A percentile compares a stretch with the other conserved stretches of the same genome.
These are phyloP conservation scores for Lodderomyces elongisporus DNA, from an alignment of 1,139 yeast species.

Conservation along the genomic window DNA sequence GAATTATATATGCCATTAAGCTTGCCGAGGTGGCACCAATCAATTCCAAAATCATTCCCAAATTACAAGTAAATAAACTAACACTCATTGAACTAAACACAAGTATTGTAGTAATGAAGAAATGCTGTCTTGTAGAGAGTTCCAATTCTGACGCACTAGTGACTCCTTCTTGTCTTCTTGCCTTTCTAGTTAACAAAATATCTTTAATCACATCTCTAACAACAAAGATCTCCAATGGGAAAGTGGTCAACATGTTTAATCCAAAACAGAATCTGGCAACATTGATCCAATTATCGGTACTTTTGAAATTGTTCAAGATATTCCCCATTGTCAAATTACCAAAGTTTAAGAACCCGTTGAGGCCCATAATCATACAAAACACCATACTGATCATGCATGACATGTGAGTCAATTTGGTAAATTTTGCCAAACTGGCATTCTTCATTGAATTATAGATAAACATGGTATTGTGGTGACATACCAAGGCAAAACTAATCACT, in stretches of 20 bases:
- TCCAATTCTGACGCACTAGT: slow-evolving; percentile 36
- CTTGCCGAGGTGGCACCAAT: slow-evolving; percentile 95
- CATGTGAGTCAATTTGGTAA: slow-evolving; percentile 73
- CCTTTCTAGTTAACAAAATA: slow-evolving; percentile 34
- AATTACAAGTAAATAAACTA: slow-evolving; percentile 75
- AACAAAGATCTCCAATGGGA: slow-evolving; percentile 87
- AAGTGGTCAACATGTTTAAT: slow-evolving; percentile 87
- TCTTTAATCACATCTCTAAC: slow-evolving; percentile 80
- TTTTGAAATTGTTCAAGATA: slow-evolving; percentile 77
- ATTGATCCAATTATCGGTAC: slow-evolving; percentile 67
- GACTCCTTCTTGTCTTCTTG: slow-evolving; percentile 8
- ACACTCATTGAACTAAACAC: slow-evolving; percentile 71
- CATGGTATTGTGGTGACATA: slow-evolving; percentile 91
- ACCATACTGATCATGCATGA: slow-evolving; percentile 79
- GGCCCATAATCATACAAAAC: slow-evolving; percentile 75
- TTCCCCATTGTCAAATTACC: slow-evolving; percentile 81
- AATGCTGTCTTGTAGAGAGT: slow-evolving; percentile 48
- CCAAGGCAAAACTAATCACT: slow-evolving; percentile 88
- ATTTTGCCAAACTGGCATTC: slow-evolving; percentile 70
- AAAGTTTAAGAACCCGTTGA: slow-evolving; percentile 73
- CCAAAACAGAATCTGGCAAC: slow-evolving; percentile 91
- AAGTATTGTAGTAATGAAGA: slow-evolving; percentile 60
- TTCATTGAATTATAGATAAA: slow-evolving; percentile 81
- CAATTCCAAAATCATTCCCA: slow-evolving; percentile 83
- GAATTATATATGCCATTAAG: slow-evolving; percentile 84